Evolutionary conservation across 768 basidiomycete species (phyloP), one percentile per base, ranked within the genome.

Genomic region (Boletus reticulatus): DNA sequence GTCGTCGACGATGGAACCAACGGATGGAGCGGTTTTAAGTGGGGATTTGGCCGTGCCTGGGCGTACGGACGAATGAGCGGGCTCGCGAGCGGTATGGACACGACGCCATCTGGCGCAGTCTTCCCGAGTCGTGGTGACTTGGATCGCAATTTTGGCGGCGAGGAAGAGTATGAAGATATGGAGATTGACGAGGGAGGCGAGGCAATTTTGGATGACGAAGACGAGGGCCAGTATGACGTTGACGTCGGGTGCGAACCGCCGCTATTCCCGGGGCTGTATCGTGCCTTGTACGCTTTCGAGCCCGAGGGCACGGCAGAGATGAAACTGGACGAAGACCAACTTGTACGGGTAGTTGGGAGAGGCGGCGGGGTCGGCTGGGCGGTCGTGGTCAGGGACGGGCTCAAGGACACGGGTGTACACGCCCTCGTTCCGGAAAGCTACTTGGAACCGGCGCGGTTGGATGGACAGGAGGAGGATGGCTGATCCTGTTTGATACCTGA

Each of bases 281-380:
- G 86, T 16, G 89, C 92, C 9, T 13, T 91, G 68, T 94, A 87
- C 59, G 77, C 84, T 5, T 93, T 94, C 59, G 84, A 85, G 56
- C 87, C 89, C 0, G 89, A 92, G 62, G 87, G 89, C 2, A 83
- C 82, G 17, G 87, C 89, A 34, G 92, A 94, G 81, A 91, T 93
- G 89, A 76, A 76, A 43, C 72, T 94, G 52, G 82, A 78, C 59
- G 88, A 91, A 70, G 92, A 86, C 44, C 88, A 93, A 72, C 60
- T 88, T 45, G 85, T 94, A 14, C 75, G 76, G 3, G 88, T 92
- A 27, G 70, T 91, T 4, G 89, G 89, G 11, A 65, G 88, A 46
- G 88, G 89, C 5, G 89, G 89, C 0, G 88, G 88, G 0, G 84
- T 87, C 3, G 89, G 89, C 0, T 91, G 89, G 90, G 89, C 87